Conservation (phyloP, 2,329 filamentous ascomycete species). For the Trichocomaceae sp. region DNA sequence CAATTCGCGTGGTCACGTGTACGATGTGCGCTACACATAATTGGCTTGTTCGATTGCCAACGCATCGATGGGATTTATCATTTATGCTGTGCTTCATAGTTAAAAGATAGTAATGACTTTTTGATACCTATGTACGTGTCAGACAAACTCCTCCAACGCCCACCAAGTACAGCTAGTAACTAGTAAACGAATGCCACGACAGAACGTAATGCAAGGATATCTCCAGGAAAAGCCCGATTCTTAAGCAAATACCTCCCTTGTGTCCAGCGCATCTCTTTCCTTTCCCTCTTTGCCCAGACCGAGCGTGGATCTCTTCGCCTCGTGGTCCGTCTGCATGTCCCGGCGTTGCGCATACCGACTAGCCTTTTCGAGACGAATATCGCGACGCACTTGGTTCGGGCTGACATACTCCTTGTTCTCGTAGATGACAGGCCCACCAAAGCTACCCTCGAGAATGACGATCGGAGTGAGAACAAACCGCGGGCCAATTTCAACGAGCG, state of each 20-base stretch:
- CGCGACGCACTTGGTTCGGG: slow-evolving; percentile 81
- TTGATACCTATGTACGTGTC: not conserved
- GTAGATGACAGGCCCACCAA: slow-evolving; percentile 94
- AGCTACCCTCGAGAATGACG: slow-evolving; percentile 88
- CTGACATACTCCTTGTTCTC: slow-evolving; percentile 97
- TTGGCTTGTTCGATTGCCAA: not conserved
- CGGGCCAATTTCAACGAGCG: slow-evolving; percentile 86
- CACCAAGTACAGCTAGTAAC: slow-evolving; percentile 12
- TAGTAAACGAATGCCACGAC: slow-evolving; percentile 23
- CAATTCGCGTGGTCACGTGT: not conserved
- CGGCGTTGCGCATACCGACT: slow-evolving; percentile 68
- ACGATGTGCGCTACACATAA: not conserved
- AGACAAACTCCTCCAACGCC: not conserved
- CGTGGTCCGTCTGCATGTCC: slow-evolving; percentile 65
- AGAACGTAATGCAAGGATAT: slow-evolving; percentile 14
- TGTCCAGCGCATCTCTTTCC: slow-evolving; percentile 56
- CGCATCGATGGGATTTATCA: not conserved
- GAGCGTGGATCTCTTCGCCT: slow-evolving; percentile 68
- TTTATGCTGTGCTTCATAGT: not conserved
- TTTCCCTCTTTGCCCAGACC: slow-evolving; percentile 52
- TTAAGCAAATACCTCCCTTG: slow-evolving; percentile 60
- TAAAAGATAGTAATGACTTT: not conserved
- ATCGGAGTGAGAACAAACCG: slow-evolving; percentile 90
- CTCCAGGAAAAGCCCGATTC: slow-evolving; percentile 3
- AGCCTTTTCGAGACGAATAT: slow-evolving; percentile 56